Evolutionary conservation across 192 early-diverging fungal genomes (phyloP), one percentile per base, ranked within the genome.

Genomic region (Backusella macrospora): DNA sequence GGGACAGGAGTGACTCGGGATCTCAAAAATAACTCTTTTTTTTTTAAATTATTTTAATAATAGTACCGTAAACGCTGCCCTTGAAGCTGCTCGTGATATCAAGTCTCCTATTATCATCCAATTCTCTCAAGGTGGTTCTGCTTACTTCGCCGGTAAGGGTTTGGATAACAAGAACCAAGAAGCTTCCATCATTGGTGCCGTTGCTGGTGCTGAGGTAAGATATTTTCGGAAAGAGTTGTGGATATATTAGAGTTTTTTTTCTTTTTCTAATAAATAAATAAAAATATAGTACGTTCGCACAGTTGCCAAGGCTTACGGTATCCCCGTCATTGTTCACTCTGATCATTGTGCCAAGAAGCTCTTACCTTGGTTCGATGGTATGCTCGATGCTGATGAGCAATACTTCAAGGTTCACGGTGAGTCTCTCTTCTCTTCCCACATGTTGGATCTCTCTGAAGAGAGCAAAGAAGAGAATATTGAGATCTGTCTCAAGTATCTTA

Each of bases 281-380:
- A 9, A 43, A 4, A 43, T 65, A 13, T 47, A 68, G 80, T 81
- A 81, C 39, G 70, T 81, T 14, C 80, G 80, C 38, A 63, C 72
- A 52, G 80, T 81, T 37, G 80, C 80, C 45, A 44, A 26, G 13
- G 76, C 80, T 23, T 81, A 73, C 59, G 79, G 80, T 62, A 79
- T 81, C 72, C 87, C 86, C 64, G 91, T 92, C 45, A 81, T 91
- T 26, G 80, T 96, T 69, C 96, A 98, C 90, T 93, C 92, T 70
- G 96, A 98, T 85, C 96, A 98, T 91, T 98, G 96, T 85, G 96
- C 94, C 81, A 92, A 95, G 84, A 96, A 97, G 89, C 91, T 98
- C 70, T 87, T 98, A 42, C 94, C 95, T 42, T 98, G 96, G 96
- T 96, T 98, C 82, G 96, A 98, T 72, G 52, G 52, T 73, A 98